Base-by-base conservation (phyloP, 768 basidiomycete genomes). In the Mycena leptocephala region DNA sequence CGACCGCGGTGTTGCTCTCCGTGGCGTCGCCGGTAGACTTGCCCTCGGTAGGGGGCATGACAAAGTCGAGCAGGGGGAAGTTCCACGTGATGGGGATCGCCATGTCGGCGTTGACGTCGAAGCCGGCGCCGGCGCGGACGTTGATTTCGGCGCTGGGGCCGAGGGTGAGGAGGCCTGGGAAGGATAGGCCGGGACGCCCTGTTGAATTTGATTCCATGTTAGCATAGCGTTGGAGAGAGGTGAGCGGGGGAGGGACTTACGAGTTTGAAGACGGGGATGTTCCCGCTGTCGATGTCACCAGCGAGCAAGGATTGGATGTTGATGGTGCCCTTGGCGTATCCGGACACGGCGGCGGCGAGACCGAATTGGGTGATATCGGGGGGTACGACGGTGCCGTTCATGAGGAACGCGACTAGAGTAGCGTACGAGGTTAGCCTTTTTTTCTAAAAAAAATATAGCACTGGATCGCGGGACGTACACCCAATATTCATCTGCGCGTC, bases 241-340 rank as follows among this genome's bases (percentile, higher is more conserved):
- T 59, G 56, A 59, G 56, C 62, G 41, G n/a, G 39, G 35, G 62
- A 64, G 37, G 41, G 24, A 64, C 35, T 41, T 64, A 10, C 62
- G 32, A 26, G 24, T 37, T 67, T 67, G 65, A 67, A 67, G 28
- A 67, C 65, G 65, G 65, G 65, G 65, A 67, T 67, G 65, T 67
- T 67, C 11, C 65, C 65, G 22, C 46, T 51, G 20, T 67, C 65
- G 65, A 67, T 67, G 28, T 67, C 65, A 33, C 65, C 65, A n/a
- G 46, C 10, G n/a, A 67, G 65, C 46, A 67, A 10, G 65, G 65
- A 30, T n/a, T 32, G 10, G 28, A 67, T 53, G 65, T 67, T 67
- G 48, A 67, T 67, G 65, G 65, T 67, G 65, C 65, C 65, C n/a
- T 67, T 67, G 65, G 65, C 65, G 46, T 67, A 67, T 24, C 65